Percentiles rank a stretch among this genome's conserved stretches.
phyloP scores from a whole-genome alignment of 768 basidiomycete genomes.

The Lactifluus rugatus region DNA sequence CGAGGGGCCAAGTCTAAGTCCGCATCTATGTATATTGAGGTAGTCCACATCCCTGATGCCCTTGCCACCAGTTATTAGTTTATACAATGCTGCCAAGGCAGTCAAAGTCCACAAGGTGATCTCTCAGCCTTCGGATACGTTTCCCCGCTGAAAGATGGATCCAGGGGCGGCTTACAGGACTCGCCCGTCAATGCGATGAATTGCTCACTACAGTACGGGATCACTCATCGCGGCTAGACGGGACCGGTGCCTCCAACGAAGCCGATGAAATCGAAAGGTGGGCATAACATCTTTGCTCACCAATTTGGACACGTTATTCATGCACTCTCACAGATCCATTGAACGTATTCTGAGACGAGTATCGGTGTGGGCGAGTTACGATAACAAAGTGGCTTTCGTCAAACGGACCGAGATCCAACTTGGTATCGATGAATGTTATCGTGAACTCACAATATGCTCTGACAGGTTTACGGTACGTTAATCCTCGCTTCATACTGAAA shows the following conservation, averaged over 20 bases:
- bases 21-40: background rate
- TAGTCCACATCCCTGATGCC: background rate
- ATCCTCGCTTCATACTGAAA: background rate
- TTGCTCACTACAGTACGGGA: slow-evolving; percentile 6
- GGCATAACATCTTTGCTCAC: background rate
- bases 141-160: background rate
- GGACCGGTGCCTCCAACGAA: background rate
- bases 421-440: slow-evolving; percentile 31
- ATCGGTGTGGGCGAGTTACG: background rate
- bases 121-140: background rate
- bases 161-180: background rate
- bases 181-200: background rate
- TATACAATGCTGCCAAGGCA: background rate
- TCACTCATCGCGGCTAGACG: background rate
- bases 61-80: background rate
- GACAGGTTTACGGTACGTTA: slow-evolving; percentile 30
- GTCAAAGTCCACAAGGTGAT: slow-evolving; percentile 7
- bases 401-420: slow-evolving; percentile 33
- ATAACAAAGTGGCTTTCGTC: slow-evolving; percentile 21
- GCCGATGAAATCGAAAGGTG: slow-evolving; percentile 11
- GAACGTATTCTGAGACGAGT: background rate
- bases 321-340: background rate
- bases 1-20: background rate
- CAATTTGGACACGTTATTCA: background rate
- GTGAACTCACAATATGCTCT: slow-evolving; percentile 30